Conservation (phyloP, 192 early-diverging fungal species). For the Coemansia sp. region DNA sequence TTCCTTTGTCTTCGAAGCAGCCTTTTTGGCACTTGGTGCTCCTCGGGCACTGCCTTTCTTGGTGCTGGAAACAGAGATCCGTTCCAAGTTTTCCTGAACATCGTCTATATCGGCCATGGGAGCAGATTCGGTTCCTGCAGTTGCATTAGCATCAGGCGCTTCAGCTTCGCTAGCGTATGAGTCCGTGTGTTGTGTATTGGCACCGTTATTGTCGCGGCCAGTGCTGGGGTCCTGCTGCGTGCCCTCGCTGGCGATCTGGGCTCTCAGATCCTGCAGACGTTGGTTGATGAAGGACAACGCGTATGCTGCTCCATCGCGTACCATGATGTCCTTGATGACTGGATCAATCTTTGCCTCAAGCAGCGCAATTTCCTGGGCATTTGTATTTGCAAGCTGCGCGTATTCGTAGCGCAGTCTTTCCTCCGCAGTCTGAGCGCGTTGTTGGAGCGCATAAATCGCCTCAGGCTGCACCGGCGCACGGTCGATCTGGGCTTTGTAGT, state of each 20-base stretch:
- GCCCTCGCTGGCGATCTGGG: slow-evolving; percentile 19
- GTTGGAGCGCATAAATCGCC: slow-evolving; percentile 39
- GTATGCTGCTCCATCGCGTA: slow-evolving; percentile 31
- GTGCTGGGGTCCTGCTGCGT: not conserved
- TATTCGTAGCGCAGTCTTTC: slow-evolving; percentile 25
- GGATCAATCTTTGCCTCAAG: slow-evolving; percentile 47
- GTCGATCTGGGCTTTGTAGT: slow-evolving; percentile 41
- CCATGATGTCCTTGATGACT: slow-evolving; percentile 42
- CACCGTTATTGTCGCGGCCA: not conserved
- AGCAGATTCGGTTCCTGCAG: not conserved
- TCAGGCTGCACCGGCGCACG: slow-evolving; percentile 28
- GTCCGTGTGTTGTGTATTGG: not conserved
- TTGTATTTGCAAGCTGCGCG: slow-evolving; percentile 28
- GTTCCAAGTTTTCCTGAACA: slow-evolving; percentile 1
- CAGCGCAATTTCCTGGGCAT: slow-evolving; percentile 33
- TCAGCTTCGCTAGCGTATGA: not conserved
- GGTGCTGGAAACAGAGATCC: not conserved
- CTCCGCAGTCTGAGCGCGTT: slow-evolving; percentile 30
- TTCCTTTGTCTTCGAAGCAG: not conserved
- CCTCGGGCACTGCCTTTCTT: not conserved
- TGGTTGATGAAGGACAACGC: slow-evolving; percentile 45
- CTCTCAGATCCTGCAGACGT: slow-evolving; percentile 42
- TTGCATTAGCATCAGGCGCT: not conserved
- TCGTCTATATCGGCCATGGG: not conserved
- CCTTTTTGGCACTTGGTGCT: not conserved